Evolutionary conservation across 306 rosid genomes (phyloP).

Genomic region (Inga oerstediana): DNA sequence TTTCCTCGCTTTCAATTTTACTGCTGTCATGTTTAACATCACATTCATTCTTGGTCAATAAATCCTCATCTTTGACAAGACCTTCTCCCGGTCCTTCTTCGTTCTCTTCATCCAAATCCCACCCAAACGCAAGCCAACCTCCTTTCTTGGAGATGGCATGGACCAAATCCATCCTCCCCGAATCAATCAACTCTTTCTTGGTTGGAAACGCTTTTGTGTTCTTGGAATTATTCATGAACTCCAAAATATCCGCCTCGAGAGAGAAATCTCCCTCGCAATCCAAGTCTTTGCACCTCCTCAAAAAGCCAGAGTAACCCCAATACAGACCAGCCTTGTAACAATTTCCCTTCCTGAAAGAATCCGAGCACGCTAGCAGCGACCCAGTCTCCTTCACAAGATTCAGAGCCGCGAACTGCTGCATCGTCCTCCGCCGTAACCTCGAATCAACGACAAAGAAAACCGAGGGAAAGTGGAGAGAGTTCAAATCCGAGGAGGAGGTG

Average conservation of each 20-base stretch:
- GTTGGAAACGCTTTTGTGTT: constrained; percentile 74
- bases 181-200: constrained; percentile 65
- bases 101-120: constrained; percentile 59
- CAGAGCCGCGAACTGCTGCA: constrained; percentile 15
- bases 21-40: background rate
- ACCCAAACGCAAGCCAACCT: constrained; percentile 90
- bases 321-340: constrained; percentile 37
- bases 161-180: constrained; percentile 83
- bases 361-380: constrained; percentile 28
- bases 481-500: constrained; percentile 25
- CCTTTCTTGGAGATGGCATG: constrained; percentile 67
- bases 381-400: constrained; percentile 14
- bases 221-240: constrained; percentile 75
- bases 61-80: background rate
- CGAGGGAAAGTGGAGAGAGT: constrained; percentile 24
- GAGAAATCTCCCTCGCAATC: constrained; percentile 53
- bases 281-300: constrained; percentile 55
- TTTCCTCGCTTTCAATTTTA: background rate
- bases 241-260: constrained; percentile 74
- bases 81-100: background rate
- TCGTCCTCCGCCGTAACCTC: constrained; percentile 1
- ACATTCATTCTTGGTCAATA: background rate
- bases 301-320: constrained; percentile 47
- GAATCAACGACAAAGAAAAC: constrained; percentile 5
- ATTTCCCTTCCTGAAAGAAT: constrained; percentile 1